Base-by-base conservation (phyloP, 1,284 basidiomycete species). In the Boletus sp. region DNA sequence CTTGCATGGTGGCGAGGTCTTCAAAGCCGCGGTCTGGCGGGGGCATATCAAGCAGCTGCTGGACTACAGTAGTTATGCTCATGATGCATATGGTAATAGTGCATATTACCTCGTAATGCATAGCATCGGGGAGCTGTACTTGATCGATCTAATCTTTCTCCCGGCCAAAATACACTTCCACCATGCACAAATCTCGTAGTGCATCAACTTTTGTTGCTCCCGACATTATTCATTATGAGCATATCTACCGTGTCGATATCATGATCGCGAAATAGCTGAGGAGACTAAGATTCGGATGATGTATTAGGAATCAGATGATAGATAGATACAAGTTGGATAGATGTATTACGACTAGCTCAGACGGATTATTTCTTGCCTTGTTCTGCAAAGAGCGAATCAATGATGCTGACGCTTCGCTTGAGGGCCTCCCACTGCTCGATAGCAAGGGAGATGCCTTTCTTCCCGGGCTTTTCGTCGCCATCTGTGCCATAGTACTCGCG, bases 391-490 rank as follows among this genome's bases (percentile, higher is more conserved):
- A 87, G 72, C 13, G 74, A 64, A 63, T 88, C 86, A 58, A 91
- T 80, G 13, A 70, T 73, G 15, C 65, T 63, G 2, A 73, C 66
- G 46, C 74, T 74, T 29, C 70, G 70, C 67, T 83, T 84, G 51
- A 91, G 73, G 16, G 68, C 65, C 47, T 84, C 75, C 89, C 89
- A 91, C 82, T 91, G 90, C 39, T 92, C 91, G 0, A 74, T 47
- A 12, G 75, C 75, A n/a, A 94, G 76, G 0, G 85, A 82, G 56
- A 94, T 88, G 8, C 92, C 92, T 66, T 94, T 94, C 72, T 89
- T 88, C 0, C 91, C 89, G 0, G 92, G 92, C 62, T 89, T 91
- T 61, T 84, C 79, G n/a, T 83, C 82, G 22, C 82, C 82, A 65
- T 89, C 67, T 46, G 60, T 12, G 7, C 63, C 68, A n/a, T 72